phyloP scores from a whole-genome alignment of 1,139 yeast species.

The Eremothecium gossypii region DNA sequence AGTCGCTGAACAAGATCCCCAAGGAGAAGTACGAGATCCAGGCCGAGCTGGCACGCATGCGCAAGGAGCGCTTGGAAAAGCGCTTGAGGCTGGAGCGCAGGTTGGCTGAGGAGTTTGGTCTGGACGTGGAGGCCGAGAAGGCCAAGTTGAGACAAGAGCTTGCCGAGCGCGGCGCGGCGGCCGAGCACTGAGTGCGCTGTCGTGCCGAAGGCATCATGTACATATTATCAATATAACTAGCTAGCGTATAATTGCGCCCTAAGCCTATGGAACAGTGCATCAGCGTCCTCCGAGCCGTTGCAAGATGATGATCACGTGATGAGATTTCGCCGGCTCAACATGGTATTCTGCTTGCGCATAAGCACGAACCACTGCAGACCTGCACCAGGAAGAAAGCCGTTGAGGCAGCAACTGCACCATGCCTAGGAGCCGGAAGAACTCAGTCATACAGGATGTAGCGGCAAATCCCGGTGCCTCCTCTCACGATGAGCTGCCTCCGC shows the following conservation, averaged over 20 bases:
- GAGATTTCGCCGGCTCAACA: no score
- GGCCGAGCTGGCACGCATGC: constrained; percentile 82
- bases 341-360: no score
- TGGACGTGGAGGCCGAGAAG: constrained; percentile 37
- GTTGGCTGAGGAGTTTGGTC: constrained; percentile 60
- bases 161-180: no score
- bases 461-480: constrained; percentile 11
- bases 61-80: constrained; percentile 63
- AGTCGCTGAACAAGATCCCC: constrained; percentile 80
- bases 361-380: no score
- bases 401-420: constrained; percentile 6
- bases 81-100: constrained; percentile 64
- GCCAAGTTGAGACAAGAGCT: constrained; percentile 21
- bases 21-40: constrained; percentile 88
- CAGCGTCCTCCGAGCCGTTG: no score
- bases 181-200: no score
- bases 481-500: neutral
- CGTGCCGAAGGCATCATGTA: no score
- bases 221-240: no score
- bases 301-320: no score
- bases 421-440: constrained; percentile 20
- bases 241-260: no score
- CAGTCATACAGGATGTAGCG: constrained; percentile 25
- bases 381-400: no score
- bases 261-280: no score